These are phyloP conservation scores for Verticillium nonalfalfae DNA, from an alignment of 2,329 filamentous ascomycete species.

Conservation along the genomic window DNA sequence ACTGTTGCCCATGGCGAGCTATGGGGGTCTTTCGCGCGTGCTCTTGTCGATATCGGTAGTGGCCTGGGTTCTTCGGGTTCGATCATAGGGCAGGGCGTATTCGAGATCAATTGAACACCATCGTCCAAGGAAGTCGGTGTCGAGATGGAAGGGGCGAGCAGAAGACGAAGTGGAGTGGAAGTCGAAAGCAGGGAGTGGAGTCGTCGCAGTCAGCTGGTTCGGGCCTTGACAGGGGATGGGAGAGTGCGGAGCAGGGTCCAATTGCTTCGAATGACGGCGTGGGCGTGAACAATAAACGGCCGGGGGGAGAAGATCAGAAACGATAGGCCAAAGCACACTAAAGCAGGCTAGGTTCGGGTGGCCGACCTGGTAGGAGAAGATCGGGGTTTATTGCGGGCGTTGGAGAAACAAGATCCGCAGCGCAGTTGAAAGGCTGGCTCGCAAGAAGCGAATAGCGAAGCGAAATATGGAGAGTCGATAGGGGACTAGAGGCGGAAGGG, in stretches of 20 bases:
- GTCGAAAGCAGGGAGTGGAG: constrained; percentile 3
- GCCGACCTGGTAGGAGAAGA: not conserved
- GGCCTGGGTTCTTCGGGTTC: not conserved
- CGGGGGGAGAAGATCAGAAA: not conserved
- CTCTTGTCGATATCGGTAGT: not conserved
- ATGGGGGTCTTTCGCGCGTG: not conserved
- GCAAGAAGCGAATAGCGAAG: not conserved
- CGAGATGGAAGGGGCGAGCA: not conserved
- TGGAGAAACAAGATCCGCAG: not conserved
- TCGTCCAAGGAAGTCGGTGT: not conserved
- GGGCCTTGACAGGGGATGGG: not conserved
- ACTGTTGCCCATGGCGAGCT: constrained; percentile 74
- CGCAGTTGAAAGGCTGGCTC: not conserved
- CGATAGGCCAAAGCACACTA: not conserved
- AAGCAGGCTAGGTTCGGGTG: not conserved
- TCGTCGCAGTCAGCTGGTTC: constrained; percentile 3
- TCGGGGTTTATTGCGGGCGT: not conserved
- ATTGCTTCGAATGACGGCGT: constrained; percentile 2
- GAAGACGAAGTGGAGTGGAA: not conserved
- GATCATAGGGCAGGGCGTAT: not conserved
- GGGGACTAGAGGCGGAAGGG: not conserved
- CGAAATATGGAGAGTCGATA: not conserved
- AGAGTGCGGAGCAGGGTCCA: constrained; percentile 2
- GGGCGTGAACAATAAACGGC: not conserved
- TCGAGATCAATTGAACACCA: not conserved